Evolutionary conservation across 1,284 basidiomycete genomes (phyloP), one percentile per base, ranked within the genome.

Genomic region (Mycosarcoma mackinlayi): DNA sequence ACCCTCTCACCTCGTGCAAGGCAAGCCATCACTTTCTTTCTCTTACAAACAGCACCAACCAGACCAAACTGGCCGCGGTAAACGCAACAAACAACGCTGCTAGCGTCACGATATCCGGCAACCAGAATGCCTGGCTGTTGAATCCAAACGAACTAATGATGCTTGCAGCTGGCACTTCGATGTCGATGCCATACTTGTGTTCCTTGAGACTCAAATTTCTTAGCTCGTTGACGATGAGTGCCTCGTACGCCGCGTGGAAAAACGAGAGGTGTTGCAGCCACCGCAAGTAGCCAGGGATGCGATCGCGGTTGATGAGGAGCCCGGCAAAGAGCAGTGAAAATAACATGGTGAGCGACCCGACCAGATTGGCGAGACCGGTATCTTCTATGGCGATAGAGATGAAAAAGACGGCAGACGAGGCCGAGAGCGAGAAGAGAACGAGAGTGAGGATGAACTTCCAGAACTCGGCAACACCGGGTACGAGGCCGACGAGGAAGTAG

Each of bases 211-310:
- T 91, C n/a, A 98, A 85, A 83, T 94, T 96, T 44, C 94, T 86
- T 50, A 98, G 85, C 39, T 98, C 94, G 82, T 98, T 98, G 60
- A 98, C 94, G 23, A 94, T 89, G 25, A 98, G 87, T 1, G 92
- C 93, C 84, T 98, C 95, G 79, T 93, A 98, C 0, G 92, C 95
- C n/a, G 95, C 94, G 84, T 98, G 95, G 89, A 96, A 98, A 87
- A 98, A 98, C 3, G 93, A 95, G 13, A 92, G 81, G 1, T 91
- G 93, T 80, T 93, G 91, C 67, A 98, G 85, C 92, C 93, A 96
- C 58, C 88, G 88, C 45, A 95, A 85, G 34, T 85, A 86, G 0
- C 86, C 85, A 0, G 88, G 87, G 11, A 97, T 88, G 23, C 91
- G 89, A 73, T 94, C 91, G 45, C 93, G 89, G 84, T 98, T 98